Evolutionary conservation across 345 rosid species (phyloP).

Genomic region (Populus deltoides): DNA sequence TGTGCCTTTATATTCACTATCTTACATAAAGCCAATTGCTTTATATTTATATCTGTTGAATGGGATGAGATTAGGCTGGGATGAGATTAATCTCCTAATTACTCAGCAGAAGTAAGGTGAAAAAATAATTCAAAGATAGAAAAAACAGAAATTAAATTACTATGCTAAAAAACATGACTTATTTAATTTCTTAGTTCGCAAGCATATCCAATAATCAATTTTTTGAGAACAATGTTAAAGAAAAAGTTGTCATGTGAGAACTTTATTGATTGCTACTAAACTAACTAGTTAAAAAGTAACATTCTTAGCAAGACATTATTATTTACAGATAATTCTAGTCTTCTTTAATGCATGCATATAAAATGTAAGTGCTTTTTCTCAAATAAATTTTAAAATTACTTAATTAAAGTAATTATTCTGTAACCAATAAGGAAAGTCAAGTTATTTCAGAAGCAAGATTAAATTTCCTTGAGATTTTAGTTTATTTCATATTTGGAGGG

Average conservation of each 20-base stretch:
- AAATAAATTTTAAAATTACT: not conserved
- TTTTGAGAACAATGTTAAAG: not conserved
- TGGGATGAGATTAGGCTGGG: no score
- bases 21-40: no score
- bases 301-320: not conserved
- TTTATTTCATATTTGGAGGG: not conserved
- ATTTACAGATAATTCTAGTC: not conserved
- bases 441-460: not conserved
- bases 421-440: not conserved
- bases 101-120: no score
- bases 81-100: no score
- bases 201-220: no score
- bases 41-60: no score
- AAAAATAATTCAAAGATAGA: no score
- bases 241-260: not conserved
- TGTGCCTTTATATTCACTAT: no score
- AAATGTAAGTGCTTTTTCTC: not conserved
- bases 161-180: no score
- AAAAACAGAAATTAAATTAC: no score
- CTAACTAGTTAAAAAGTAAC: not conserved
- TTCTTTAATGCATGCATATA: not conserved
- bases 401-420: not conserved
- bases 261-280: not conserved
- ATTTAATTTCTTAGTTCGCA: no score
- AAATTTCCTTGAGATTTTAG: not conserved